Base-by-base conservation (phyloP, 2,329 filamentous ascomycete species). In the Cadophora gregata region DNA sequence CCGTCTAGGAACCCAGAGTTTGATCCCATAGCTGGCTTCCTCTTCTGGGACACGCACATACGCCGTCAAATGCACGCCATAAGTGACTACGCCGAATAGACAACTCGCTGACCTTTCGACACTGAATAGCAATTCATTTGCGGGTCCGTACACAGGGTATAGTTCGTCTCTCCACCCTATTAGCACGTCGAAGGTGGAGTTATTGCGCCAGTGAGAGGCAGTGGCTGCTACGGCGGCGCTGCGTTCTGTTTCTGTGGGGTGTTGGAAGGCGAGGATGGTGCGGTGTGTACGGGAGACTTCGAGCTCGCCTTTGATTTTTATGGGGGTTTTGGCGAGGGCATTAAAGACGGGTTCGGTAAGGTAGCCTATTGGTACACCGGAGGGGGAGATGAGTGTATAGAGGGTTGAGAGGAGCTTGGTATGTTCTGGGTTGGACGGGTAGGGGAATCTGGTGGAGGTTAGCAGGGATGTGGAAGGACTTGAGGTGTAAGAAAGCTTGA, bases 1-100 rank as follows among this genome's bases (percentile, higher is more conserved):
- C 10, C 96, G 85, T 55, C 89, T 86, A 3, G 96, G 92, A 1
- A 97, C 87, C 95, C 96, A 98, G 48, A 99, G 83, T 75, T 88
- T 90, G 53, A 97, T 80, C 21, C 89, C 90, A 62, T 84, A 78
- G 47, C 69, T 78, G 51, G 75, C 80, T 1, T 79, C 74, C 33
- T 77, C 78, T 2, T 79, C 74, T 36, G 77, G 78, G 47, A 84
- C 81, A 25, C 81, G 78, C 27, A 90, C 85, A 74, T 91, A 97
- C 5, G 87, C 92, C 31, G 88, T 92, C 86, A 96, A 87, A 78
- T 97, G 92, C 36, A 93, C 88, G 24, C 93, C 93, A 76, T 93
- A 96, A 8, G 89, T 88, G 71, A 90, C 86, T 1, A 91, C 83
- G 1, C 93, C 93, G 58, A 97, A 88, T 9, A 97, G 80, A 0